phyloP scores from a whole-genome alignment of 352 stramenopile species.

The Peronospora belbahrii region DNA sequence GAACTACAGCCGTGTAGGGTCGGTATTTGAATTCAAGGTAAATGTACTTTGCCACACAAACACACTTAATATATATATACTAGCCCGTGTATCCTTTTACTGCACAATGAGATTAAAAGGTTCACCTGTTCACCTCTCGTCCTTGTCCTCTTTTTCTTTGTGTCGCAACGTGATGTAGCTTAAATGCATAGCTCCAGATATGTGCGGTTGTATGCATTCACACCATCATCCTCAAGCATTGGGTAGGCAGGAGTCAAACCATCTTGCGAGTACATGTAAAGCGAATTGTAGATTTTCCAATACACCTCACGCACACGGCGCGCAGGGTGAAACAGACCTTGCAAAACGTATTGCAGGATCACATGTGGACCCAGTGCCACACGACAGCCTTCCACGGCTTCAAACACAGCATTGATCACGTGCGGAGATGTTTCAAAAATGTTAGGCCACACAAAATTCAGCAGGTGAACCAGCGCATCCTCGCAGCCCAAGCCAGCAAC shows the following conservation, averaged over 20 bases:
- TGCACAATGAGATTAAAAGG: constrained; percentile 5
- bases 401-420: constrained; percentile 98
- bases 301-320: constrained; percentile 98
- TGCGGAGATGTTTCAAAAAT: constrained; percentile 99
- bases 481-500: constrained; percentile 95
- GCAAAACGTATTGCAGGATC: constrained; percentile 95
- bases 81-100: constrained; percentile 11
- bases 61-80: constrained; percentile 22
- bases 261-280: constrained; percentile 99
- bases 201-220: constrained; percentile 93
- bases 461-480: constrained; percentile 95
- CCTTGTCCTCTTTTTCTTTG: constrained; percentile 4
- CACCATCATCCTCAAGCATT: constrained; percentile 90
- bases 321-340: constrained; percentile 98
- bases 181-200: constrained; percentile 89
- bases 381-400: constrained; percentile 96
- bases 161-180: constrained; percentile 2
- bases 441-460: constrained; percentile 99
- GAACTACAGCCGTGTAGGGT: constrained; percentile 11
- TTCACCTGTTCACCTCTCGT: neutral
- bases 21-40: constrained; percentile 3
- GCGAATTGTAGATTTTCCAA: constrained; percentile 99
- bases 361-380: constrained; percentile 94
- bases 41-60: neutral
- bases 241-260: constrained; percentile 96